These are phyloP conservation scores for Metarhizium anisopliae DNA, from an alignment of 2,329 filamentous ascomycete genomes.

Conservation along the genomic window DNA sequence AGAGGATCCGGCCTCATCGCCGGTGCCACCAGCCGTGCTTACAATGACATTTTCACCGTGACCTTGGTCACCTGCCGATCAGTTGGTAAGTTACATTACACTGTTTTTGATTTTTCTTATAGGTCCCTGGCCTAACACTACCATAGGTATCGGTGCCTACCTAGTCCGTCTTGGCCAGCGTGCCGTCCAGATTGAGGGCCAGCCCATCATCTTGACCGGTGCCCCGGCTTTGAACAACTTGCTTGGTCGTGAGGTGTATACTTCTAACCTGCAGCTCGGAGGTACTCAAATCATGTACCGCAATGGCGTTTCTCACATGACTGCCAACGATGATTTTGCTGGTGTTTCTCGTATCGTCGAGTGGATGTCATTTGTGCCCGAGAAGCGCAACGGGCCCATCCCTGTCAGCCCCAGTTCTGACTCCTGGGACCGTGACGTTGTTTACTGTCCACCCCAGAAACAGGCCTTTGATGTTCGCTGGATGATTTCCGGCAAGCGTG, in stretches of 20 bases:
- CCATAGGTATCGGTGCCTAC: constrained; percentile 86
- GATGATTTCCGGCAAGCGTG: constrained; percentile 81
- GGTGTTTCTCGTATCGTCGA: constrained; percentile 96
- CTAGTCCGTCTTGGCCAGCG: constrained; percentile 96
- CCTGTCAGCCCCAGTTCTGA: constrained; percentile 85
- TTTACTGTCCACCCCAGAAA: constrained; percentile 73
- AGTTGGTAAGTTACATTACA: constrained; percentile 55
- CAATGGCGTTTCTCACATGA: constrained; percentile 99
- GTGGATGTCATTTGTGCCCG: constrained; percentile 95
- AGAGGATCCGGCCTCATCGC: constrained; percentile 96
- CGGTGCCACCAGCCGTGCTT: constrained; percentile 90
- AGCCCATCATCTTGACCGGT: constrained; percentile 97
- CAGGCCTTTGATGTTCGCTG: constrained; percentile 87
- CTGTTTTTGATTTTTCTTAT: background rate
- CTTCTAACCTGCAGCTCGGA: constrained; percentile 96
- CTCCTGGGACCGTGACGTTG: constrained; percentile 85
- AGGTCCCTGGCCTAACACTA: background rate
- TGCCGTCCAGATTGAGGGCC: constrained; percentile 97
- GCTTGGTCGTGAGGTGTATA: constrained; percentile 95
- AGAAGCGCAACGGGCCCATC: constrained; percentile 86
- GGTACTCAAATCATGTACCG: constrained; percentile 99
- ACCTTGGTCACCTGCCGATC: constrained; percentile 96
- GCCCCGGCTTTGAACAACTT: constrained; percentile 97
- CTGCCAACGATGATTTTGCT: constrained; percentile 92
- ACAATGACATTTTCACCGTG: constrained; percentile 98